Percentiles rank a stretch among this genome's conserved stretches.
Conservation (phyloP, 2,329 filamentous ascomycete species). For the Tolypocladium amazonense region DNA sequence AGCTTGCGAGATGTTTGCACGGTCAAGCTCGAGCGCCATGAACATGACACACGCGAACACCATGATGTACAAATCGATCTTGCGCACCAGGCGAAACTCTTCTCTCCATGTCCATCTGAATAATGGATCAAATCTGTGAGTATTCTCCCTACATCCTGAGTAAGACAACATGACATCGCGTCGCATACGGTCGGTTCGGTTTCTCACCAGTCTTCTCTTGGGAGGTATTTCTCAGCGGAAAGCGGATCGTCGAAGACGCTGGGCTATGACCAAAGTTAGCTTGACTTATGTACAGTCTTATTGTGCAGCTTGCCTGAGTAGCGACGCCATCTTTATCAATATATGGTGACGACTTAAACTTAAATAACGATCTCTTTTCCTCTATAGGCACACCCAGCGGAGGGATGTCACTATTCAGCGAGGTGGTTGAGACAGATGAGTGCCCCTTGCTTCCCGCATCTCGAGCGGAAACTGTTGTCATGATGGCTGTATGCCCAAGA, state of each 20-base stretch:
- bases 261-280: conserved; percentile 3
- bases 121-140: conserved; percentile 35
- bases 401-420: conserved; percentile 7
- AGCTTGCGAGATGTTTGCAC: conserved; percentile 35
- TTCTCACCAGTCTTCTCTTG: conserved; percentile 12
- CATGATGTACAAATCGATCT: conserved; percentile 32
- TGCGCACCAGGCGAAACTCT: conserved; percentile 25
- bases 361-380: conserved; percentile 21
- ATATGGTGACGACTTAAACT: conserved; percentile 15
- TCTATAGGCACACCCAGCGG: conserved; percentile 17
- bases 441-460: neutral
- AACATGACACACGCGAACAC: conserved; percentile 32
- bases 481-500: neutral
- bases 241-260: conserved; percentile 27
- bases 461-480: conserved; percentile 6
- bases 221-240: conserved; percentile 23
- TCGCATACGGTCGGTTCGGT: no score
- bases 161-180: neutral
- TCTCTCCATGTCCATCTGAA: conserved; percentile 31
- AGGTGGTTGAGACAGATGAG: conserved; percentile 4
- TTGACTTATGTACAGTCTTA: neutral
- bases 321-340: conserved; percentile 23
- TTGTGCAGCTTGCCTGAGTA: conserved; percentile 13
- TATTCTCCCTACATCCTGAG: conserved; percentile 21
- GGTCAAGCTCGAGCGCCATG: conserved; percentile 34